A percentile compares a stretch with the other conserved stretches of the same genome.
Evolutionary conservation across 2,329 filamentous ascomycete genomes (phyloP).

Genomic region (Fusarium sp.): DNA sequence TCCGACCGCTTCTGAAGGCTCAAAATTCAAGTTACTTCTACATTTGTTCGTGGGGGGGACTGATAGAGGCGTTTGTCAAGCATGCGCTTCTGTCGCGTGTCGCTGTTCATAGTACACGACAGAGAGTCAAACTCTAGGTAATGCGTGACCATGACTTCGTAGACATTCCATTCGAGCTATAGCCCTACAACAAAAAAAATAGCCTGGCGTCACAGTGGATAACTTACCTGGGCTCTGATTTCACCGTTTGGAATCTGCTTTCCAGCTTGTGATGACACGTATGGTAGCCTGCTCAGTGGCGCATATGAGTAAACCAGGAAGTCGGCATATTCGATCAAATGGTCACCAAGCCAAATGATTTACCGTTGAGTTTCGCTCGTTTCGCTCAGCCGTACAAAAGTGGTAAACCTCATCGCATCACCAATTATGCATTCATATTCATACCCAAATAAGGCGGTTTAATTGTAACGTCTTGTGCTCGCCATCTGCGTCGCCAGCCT

Average conservation of each 20-base stretch:
- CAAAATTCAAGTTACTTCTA: too few relatives aligned
- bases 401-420: too few relatives aligned
- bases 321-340: too few relatives aligned
- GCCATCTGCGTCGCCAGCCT: background rate
- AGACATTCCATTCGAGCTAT: background rate
- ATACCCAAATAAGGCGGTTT: too few relatives aligned
- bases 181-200: too few relatives aligned
- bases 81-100: background rate
- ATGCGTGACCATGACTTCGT: background rate
- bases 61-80: background rate
- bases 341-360: background rate
- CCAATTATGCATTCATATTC: too few relatives aligned
- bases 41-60: background rate
- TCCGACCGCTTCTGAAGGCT: background rate
- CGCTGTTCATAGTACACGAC: too few relatives aligned
- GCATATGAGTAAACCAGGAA: too few relatives aligned
- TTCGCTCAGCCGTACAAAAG: background rate
- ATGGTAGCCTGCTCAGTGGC: background rate
- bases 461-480: background rate
- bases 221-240: fast-evolving
- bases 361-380: too few relatives aligned
- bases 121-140: background rate
- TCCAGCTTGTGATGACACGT: background rate
- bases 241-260: background rate
- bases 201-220: fast-evolving